Evolutionary conservation across 2,329 filamentous ascomycete genomes (phyloP).

Genomic region (Paecilomyces dactylethromorphus): DNA sequence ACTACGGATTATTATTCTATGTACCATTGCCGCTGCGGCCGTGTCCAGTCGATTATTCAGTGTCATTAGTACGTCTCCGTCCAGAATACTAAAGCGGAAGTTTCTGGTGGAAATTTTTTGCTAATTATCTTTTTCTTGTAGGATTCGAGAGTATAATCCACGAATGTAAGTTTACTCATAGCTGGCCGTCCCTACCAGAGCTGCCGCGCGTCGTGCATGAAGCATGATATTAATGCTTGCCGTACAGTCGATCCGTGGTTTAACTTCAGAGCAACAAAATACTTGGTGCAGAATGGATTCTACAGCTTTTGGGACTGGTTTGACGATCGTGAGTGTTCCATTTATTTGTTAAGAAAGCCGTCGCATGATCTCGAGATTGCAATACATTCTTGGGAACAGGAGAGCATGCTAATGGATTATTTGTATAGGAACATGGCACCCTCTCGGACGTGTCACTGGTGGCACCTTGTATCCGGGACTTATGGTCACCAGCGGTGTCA

Average conservation of each 20-base stretch:
- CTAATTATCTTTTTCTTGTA: slow-evolving; percentile 29
- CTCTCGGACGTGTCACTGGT: slow-evolving; percentile 93
- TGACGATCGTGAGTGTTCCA: slow-evolving; percentile 67
- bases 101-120: slow-evolving; percentile 23
- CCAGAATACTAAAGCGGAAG: slow-evolving; percentile 4
- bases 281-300: slow-evolving; percentile 93
- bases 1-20: slow-evolving; percentile 82
- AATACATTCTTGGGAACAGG: slow-evolving; percentile 6
- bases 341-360: slow-evolving; percentile 6
- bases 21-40: slow-evolving; percentile 83
- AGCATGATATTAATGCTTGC: slow-evolving; percentile 16
- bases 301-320: slow-evolving; percentile 99
- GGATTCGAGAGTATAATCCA: slow-evolving; percentile 99
- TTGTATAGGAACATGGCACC: slow-evolving; percentile 81
- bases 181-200: slow-evolving; percentile 6
- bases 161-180: slow-evolving; percentile 67
- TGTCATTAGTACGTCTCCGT: slow-evolving; percentile 73
- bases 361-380: slow-evolving; percentile 3
- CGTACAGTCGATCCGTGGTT: slow-evolving; percentile 94
- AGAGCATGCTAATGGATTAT: slow-evolving; percentile 3
- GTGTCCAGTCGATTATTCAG: slow-evolving; percentile 94
- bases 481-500: slow-evolving; percentile 97
- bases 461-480: slow-evolving; percentile 97
- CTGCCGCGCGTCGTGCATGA: neutral
- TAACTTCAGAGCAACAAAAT: slow-evolving; percentile 98